Evolutionary conservation across 2,329 filamentous ascomycete species (phyloP).

Genomic region (Arthrobotrys megalospora): DNA sequence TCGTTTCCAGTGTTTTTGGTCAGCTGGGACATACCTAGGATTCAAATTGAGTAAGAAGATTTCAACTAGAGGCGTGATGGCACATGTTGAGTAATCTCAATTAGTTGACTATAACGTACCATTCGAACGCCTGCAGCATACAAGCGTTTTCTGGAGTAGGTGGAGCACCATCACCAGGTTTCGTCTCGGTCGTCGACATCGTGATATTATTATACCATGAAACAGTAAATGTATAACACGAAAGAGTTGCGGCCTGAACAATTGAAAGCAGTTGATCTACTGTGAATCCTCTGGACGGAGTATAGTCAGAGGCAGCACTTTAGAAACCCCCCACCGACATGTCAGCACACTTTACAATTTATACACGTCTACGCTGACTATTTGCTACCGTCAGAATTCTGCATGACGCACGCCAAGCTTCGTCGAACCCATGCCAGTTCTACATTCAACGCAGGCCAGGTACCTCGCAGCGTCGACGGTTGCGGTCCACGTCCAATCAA

Average conservation of each 20-base stretch:
- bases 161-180: slow-evolving; percentile 23
- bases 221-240: background rate
- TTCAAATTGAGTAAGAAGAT: background rate
- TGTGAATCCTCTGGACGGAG: slow-evolving; percentile 27
- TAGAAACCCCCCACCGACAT: background rate
- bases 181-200: slow-evolving; percentile 12
- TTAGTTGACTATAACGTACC: slow-evolving; percentile 65
- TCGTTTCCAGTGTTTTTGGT: slow-evolving; percentile 75
- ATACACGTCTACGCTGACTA: slow-evolving; percentile 28
- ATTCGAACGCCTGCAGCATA: slow-evolving; percentile 81
- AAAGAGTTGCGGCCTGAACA: background rate
- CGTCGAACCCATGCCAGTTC: background rate
- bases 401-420: slow-evolving; percentile 60
- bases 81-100: background rate
- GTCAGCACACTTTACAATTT: slow-evolving; percentile 12
- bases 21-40: slow-evolving; percentile 74
- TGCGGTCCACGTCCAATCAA: background rate
- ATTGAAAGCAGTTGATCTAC: slow-evolving; percentile 41
- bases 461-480: background rate
- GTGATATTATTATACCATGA: slow-evolving; percentile 18
- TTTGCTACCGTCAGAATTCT: slow-evolving; percentile 18
- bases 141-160: slow-evolving; percentile 47
- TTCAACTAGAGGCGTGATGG: background rate
- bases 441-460: slow-evolving; percentile 26
- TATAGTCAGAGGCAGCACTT: slow-evolving; percentile 3